These are phyloP conservation scores for Ramalina intermedia DNA, from an alignment of 495 filamentous ascomycete genomes.

Conservation along the genomic window DNA sequence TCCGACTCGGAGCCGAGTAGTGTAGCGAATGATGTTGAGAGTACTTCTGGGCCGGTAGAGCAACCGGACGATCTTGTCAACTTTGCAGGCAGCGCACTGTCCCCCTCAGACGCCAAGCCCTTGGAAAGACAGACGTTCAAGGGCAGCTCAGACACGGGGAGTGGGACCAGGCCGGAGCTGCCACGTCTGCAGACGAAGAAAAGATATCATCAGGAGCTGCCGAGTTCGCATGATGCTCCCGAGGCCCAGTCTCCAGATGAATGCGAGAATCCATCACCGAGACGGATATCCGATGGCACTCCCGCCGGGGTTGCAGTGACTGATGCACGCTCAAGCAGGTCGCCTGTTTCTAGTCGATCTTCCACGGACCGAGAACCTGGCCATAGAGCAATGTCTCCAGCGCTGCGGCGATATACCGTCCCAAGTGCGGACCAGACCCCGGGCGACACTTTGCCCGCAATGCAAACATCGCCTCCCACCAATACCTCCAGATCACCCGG, in stretches of 20 bases:
- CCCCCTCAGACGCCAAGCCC: not conserved
- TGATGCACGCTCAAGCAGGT: not conserved
- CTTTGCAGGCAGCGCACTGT: conserved; percentile 1
- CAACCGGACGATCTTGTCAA: conserved; percentile 1
- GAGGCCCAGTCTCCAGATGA: not conserved
- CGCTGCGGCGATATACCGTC: conserved; percentile 16
- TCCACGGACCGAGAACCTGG: not conserved
- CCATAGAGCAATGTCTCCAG: conserved; percentile 6
- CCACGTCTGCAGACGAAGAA: conserved; percentile 3
- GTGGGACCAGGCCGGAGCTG: not conserved
- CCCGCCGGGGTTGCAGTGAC: not conserved
- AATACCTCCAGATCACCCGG: conserved; percentile 26
- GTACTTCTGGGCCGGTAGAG: not conserved
- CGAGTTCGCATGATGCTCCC: not conserved
- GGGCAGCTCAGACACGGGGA: conserved; percentile 1
- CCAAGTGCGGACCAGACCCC: conserved; percentile 13
- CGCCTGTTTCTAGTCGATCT: conserved; percentile 2
- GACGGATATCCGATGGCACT: not conserved
- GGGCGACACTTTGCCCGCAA: conserved; percentile 22
- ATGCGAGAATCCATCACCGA: not conserved
- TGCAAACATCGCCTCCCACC: conserved; percentile 24
- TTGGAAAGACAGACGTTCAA: not conserved
- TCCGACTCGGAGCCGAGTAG: conserved; percentile 8
- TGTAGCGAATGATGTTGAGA: conserved; percentile 5
- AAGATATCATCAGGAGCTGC: too few relatives aligned